phyloP scores from a whole-genome alignment of 306 rosid genomes.

The Cajanus cajan region DNA sequence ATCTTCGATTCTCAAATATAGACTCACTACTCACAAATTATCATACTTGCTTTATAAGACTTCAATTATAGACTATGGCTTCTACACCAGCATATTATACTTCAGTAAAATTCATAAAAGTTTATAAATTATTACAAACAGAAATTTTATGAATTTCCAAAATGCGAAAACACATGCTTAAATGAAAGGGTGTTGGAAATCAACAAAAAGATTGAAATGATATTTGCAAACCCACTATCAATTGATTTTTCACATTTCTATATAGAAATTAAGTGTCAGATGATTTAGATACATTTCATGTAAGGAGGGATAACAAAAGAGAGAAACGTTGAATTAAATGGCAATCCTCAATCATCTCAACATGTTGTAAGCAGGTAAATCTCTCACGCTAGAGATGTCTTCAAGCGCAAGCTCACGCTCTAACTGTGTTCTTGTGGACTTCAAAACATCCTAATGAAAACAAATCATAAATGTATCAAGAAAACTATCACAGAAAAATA shows the following conservation, averaged over 20 bases:
- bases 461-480: neutral
- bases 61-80: no score
- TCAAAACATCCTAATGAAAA: slow-evolving; percentile 69
- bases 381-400: slow-evolving; percentile 65
- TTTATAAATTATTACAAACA: neutral
- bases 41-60: no score
- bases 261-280: slow-evolving; percentile 14
- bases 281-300: slow-evolving; percentile 24
- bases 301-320: neutral
- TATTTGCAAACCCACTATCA: slow-evolving; percentile 14
- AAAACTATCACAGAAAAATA: neutral
- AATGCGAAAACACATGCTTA: neutral
- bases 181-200: slow-evolving; percentile 1
- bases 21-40: no score
- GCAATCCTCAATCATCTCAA: slow-evolving; percentile 49
- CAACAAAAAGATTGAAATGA: slow-evolving; percentile 2
- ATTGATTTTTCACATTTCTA: slow-evolving; percentile 9
- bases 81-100: no score
- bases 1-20: no score
- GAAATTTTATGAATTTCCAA: slow-evolving; percentile 1
- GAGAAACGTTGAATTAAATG: slow-evolving; percentile 9
- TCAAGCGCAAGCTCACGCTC: slow-evolving; percentile 96
- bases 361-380: slow-evolving; percentile 82
- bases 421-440: slow-evolving; percentile 77
- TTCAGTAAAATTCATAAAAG: no score